Conservation (phyloP, 352 stramenopile species). For the Phytophthora rubi region DNA sequence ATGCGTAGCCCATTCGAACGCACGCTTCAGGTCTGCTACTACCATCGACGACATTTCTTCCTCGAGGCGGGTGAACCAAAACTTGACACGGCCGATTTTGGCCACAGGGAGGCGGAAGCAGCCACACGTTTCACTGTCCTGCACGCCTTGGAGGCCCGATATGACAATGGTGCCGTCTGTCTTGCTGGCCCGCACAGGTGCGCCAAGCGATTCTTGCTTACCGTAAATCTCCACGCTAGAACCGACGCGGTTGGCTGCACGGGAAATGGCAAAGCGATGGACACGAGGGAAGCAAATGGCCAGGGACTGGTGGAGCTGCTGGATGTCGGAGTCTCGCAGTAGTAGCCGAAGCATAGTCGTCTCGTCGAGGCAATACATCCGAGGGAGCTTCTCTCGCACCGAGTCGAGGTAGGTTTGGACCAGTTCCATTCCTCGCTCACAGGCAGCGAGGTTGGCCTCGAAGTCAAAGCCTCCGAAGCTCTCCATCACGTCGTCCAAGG, state of each 20-base stretch:
- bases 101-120: slow-evolving; percentile 49
- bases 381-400: slow-evolving; percentile 45
- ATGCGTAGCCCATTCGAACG: slow-evolving; percentile 31
- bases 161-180: slow-evolving; percentile 33
- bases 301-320: slow-evolving; percentile 36
- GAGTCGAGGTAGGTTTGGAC: slow-evolving; percentile 47
- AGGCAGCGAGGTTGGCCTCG: slow-evolving; percentile 38
- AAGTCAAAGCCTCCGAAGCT: slow-evolving; percentile 72
- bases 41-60: slow-evolving; percentile 66
- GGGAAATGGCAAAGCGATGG: slow-evolving; percentile 38
- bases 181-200: slow-evolving; percentile 9
- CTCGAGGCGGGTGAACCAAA: slow-evolving; percentile 69
- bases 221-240: slow-evolving; percentile 30
- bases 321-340: slow-evolving; percentile 46
- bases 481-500: slow-evolving; percentile 47
- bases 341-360: slow-evolving; percentile 46
- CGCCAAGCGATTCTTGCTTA: slow-evolving; percentile 14
- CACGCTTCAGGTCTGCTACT: slow-evolving; percentile 38
- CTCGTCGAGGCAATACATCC: slow-evolving; percentile 53
- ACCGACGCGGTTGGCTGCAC: slow-evolving; percentile 20
- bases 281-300: slow-evolving; percentile 50
- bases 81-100: slow-evolving; percentile 71
- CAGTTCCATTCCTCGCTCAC: slow-evolving; percentile 47
- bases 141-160: slow-evolving; percentile 25
- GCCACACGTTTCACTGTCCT: slow-evolving; percentile 3